Evolutionary conservation across 371 early-diverging fungal genomes (phyloP), one percentile per base, ranked within the genome.

Genomic region (Rhizopus arrhizus): DNA sequence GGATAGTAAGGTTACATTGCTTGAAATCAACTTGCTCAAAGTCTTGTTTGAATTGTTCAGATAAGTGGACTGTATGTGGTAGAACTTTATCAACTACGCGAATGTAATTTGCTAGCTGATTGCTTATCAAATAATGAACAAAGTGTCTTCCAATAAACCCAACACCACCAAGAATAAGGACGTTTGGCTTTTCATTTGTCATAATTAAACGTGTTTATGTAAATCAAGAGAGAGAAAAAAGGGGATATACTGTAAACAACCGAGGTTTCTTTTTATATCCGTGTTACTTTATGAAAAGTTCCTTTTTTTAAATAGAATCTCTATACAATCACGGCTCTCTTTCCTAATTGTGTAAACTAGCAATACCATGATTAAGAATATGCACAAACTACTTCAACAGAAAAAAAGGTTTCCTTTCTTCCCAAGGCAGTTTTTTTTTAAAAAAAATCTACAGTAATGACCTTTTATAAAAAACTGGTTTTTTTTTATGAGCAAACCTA

Each of bases 81-180:
- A 95, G 73, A 31, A 81, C 85, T 73, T 96, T 96, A 80, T 96
- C 97, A n/a, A 87, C 89, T 6, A 95, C 96, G 28, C 94, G 85
- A 54, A 96, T 84, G 60, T 75, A 63, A 3, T 70, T 67, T 5
- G 84, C 88, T 7, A 91, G 73, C 35, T 87, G 73, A 65, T 88
- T 86, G 35, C 81, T 77, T 28, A 91, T 77, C 15, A 95, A 70
- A 65, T 89, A 84, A 35, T 86, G 70, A 28, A 93, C 88, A 56
- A 95, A 81, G 68, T 89, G 84, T 58, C 93, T 85, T 45, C 95
- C 95, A 62, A 94, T 85, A 69, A 93, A 93, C 51, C 94, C 94
- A 53, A 86, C 87, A 32, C 94, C 95, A 63, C 95, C 94, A 35
- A 90, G 79, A 42, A 91, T 75, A 35, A 91, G 83, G 3, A 89